Evolutionary conservation across 306 rosid genomes (phyloP).

Genomic region (Purshia tridentata): DNA sequence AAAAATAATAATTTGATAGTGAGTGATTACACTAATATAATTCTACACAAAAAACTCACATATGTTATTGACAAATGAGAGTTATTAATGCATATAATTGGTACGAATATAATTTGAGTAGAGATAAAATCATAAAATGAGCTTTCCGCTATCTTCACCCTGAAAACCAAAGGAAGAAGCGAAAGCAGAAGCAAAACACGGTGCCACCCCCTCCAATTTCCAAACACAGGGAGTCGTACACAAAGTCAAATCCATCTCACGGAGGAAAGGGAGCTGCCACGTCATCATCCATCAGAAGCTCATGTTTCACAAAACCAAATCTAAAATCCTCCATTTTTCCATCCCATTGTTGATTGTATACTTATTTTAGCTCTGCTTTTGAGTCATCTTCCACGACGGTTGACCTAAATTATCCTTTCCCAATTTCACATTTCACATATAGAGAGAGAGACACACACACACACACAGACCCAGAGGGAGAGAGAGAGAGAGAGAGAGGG

Average conservation of each 20-base stretch:
- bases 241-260: too few species aligned
- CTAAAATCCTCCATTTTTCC: not conserved
- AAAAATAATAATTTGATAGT: too few species aligned
- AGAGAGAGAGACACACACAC: not conserved
- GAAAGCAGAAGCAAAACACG: too few species aligned
- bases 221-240: too few species aligned
- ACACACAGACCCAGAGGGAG: not conserved
- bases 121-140: not conserved
- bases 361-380: not conserved
- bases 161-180: too few species aligned
- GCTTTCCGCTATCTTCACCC: not conserved
- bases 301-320: not conserved
- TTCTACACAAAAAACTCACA: too few species aligned
- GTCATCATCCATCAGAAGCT: too few species aligned
- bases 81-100: too few species aligned
- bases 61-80: too few species aligned
- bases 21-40: too few species aligned
- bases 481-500: constrained; percentile 34
- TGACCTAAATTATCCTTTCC: not conserved
- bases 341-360: not conserved
- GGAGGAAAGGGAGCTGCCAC: too few species aligned
- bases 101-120: too few species aligned
- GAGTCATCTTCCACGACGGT: not conserved
- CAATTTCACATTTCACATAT: constrained; percentile 1
- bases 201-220: not conserved